Base-by-base conservation (phyloP, 768 basidiomycete genomes). In the Suillus plorans region DNA sequence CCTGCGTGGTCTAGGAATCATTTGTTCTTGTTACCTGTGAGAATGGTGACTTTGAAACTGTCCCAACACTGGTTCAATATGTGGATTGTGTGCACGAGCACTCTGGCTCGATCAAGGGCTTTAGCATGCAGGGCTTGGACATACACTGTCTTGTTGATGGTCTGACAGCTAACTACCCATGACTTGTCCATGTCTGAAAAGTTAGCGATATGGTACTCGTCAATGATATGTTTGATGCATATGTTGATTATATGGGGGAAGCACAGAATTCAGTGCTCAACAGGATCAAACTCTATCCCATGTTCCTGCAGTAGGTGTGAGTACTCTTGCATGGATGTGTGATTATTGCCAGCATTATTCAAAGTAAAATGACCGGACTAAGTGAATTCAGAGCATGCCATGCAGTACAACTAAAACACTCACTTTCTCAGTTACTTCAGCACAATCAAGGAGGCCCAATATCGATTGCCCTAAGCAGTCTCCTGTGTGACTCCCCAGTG, bases 211-310 rank as follows among this genome's bases (percentile, higher is more conserved):
- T 2, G 34, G 36, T 68, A 69, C 3, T 63, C 49, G 39, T 64
- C 47, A 25, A 72, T 2, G 14, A 49, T 49, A 4, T 49, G 47
- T 49, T n/a, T 49, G 4, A 49, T 12, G 8, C 61, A 67, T 36
- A 69, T 69, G 52, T 71, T 68, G 12, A 71, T 61, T 31, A 68
- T 66, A 49, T 72, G 70, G 4, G 69, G 67, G 52, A 72, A 71
- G 62, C 70, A 69, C 5, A 50, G 59, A 36, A 72, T 62, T 5
- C 41, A 44, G 37, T 45, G 42, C 44, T 69, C 66, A 4, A 60
- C 44, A 8, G 45, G 14, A 37, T 71, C 44, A 34, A 70, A 69
- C 6, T 20, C 14, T 14, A 68, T 62, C n/a, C 66, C 49, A 13
- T 61, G 36, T 31, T 42, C 28, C 20, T 44, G 8, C 3, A 62